phyloP scores from a whole-genome alignment of 163 green algal species.

The Scenedesmus sp. region DNA sequence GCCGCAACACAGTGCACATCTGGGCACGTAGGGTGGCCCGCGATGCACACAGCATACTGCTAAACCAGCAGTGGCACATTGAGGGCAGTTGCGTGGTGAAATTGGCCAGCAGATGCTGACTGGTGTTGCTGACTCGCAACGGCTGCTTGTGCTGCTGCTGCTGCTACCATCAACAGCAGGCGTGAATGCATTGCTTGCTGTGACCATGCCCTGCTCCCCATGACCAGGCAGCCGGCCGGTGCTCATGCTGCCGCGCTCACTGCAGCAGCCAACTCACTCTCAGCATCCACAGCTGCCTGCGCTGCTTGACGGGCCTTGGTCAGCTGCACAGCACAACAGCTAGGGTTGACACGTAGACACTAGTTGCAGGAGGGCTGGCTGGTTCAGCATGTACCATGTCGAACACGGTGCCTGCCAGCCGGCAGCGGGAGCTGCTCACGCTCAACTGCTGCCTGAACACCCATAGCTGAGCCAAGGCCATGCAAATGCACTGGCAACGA shows the following conservation, averaged over 20 bases:
- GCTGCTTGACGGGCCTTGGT: slow-evolving; percentile 51
- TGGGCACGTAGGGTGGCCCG: too few relatives aligned
- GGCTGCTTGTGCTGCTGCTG: too few relatives aligned
- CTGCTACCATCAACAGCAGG: too few relatives aligned
- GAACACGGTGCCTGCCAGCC: neutral
- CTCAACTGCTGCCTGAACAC: neutral
- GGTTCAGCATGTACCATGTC: neutral
- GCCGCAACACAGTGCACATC: too few relatives aligned
- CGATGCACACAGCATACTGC: too few relatives aligned
- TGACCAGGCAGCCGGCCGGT: too few relatives aligned
- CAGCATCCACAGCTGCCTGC: slow-evolving; percentile 56
- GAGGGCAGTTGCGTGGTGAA: too few relatives aligned
- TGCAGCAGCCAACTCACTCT: slow-evolving; percentile 43
- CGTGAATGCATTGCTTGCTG: too few relatives aligned
- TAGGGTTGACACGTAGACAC: neutral
- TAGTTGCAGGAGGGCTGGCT: neutral
- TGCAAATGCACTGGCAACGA: neutral
- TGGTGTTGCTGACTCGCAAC: too few relatives aligned
- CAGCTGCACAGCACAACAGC: slow-evolving; percentile 45
- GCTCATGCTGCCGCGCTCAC: neutral
- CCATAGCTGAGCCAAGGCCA: neutral
- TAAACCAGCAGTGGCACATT: too few relatives aligned
- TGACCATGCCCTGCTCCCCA: too few relatives aligned
- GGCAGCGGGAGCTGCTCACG: neutral
- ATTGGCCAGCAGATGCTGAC: neutral